Evolutionary conservation across 1,284 basidiomycete genomes (phyloP).

Genomic region (Rhodotorula sp.): DNA sequence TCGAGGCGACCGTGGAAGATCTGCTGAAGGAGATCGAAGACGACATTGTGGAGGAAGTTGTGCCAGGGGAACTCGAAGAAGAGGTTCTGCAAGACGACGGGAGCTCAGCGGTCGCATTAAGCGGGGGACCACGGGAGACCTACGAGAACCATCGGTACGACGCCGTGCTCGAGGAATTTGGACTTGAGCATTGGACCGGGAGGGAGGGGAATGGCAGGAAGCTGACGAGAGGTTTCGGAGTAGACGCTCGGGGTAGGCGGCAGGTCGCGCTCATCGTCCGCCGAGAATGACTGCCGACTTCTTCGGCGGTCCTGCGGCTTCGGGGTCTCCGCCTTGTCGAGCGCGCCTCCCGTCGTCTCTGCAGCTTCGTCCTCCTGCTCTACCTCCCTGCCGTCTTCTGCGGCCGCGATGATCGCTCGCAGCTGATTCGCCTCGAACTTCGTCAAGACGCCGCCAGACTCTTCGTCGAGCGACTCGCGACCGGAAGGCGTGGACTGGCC

Average conservation of each 20-base stretch:
- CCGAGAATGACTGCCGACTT: background rate
- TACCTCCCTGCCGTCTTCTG: constrained; percentile 45
- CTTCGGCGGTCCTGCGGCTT: background rate
- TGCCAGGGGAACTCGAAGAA: constrained; percentile 98
- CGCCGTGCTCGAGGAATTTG: constrained; percentile 66
- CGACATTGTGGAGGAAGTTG: constrained; percentile 95
- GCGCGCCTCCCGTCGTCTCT: background rate
- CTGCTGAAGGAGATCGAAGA: constrained; percentile 95
- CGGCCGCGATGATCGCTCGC: constrained; percentile 50
- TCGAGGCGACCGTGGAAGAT: constrained; percentile 83
- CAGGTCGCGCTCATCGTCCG: constrained; percentile 8
- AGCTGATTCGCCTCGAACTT: constrained; percentile 26
- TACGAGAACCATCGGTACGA: constrained; percentile 72
- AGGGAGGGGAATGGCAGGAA: constrained; percentile 36
- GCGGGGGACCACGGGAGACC: no score
- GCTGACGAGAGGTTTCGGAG: constrained; percentile 13
- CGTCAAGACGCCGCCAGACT: constrained; percentile 32
- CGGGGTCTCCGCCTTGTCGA: background rate
- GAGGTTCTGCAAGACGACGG: constrained; percentile 61
- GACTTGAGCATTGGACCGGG: constrained; percentile 74
- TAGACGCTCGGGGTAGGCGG: constrained; percentile 29
- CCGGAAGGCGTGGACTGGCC: constrained; percentile 30
- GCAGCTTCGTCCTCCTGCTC: constrained; percentile 54
- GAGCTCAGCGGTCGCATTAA: no score
- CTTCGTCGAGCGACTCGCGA: constrained; percentile 28